phyloP scores from a whole-genome alignment of 306 rosid species.

The Castanea mollissima region DNA sequence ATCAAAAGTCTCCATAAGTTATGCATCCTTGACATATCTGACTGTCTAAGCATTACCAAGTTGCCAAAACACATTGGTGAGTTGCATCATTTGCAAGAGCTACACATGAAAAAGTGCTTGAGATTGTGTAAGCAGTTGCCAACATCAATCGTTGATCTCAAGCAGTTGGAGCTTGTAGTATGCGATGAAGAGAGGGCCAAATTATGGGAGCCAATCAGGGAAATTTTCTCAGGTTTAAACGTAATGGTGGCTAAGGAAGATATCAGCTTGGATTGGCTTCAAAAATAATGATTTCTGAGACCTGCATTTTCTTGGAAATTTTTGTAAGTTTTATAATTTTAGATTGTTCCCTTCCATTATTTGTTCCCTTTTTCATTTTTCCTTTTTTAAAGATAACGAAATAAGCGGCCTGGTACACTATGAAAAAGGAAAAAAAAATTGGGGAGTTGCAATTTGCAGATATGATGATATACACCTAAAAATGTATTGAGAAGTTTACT shows the following conservation, averaged over 20 bases:
- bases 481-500: no score
- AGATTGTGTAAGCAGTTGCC: conserved; percentile 27
- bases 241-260: conserved; percentile 24
- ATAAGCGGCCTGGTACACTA: neutral
- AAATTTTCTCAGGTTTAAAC: conserved; percentile 3
- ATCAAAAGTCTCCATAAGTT: conserved; percentile 26
- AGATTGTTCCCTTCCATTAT: neutral
- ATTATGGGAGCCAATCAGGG: conserved; percentile 18
- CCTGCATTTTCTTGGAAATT: neutral
- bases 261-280: conserved; percentile 14
- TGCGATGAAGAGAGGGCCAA: conserved; percentile 45
- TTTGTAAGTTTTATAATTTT: neutral
- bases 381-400: neutral
- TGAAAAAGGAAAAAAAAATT: no score
- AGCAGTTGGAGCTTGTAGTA: conserved; percentile 12
- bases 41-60: conserved; percentile 28
- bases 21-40: conserved; percentile 35
- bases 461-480: no score
- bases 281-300: neutral
- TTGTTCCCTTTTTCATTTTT: no score
- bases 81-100: conserved; percentile 31
- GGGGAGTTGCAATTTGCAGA: no score
- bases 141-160: conserved; percentile 7
- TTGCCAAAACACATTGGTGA: conserved; percentile 38
- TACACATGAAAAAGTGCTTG: conserved; percentile 42